These are phyloP conservation scores for Begonia fuchsioides DNA, from an alignment of 306 rosid species.

Conservation along the genomic window DNA sequence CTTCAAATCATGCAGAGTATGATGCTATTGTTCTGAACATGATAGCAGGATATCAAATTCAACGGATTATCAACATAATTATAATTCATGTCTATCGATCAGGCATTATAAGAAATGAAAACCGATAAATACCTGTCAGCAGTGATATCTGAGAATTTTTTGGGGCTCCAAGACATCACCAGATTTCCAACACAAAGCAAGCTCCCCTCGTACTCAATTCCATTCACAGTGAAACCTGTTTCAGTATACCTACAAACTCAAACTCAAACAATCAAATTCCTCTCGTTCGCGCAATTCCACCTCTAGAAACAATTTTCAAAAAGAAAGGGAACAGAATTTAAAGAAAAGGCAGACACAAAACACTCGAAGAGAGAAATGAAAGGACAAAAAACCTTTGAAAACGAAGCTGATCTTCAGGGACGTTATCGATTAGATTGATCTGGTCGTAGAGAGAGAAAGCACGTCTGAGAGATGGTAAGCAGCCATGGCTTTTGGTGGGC, in stretches of 20 bases:
- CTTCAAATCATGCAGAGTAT: too few relatives aligned
- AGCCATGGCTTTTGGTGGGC: constrained; percentile 17
- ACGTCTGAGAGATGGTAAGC: constrained; percentile 71
- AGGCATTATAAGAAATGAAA: background rate
- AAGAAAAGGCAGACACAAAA: too few relatives aligned
- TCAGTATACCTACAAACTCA: constrained; percentile 34
- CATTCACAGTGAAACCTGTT: constrained; percentile 73
- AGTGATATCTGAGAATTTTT: constrained; percentile 48
- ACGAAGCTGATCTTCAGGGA: constrained; percentile 80
- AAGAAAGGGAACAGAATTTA: too few relatives aligned
- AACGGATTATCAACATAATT: too few relatives aligned
- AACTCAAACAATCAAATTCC: background rate
- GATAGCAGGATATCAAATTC: too few relatives aligned
- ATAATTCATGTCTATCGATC: background rate
- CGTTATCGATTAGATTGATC: constrained; percentile 81
- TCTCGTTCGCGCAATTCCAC: too few relatives aligned
- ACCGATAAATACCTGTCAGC: constrained; percentile 40
- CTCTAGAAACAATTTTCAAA: too few relatives aligned
- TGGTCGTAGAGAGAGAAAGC: constrained; percentile 92
- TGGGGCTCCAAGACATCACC: constrained; percentile 78
- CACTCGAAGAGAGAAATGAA: background rate
- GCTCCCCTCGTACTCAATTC: constrained; percentile 76
- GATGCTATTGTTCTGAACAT: too few relatives aligned
- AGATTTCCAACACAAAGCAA: constrained; percentile 81
- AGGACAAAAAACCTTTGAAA: constrained; percentile 38